Base-by-base conservation (phyloP, 257 asterid genomes). In the Plantago elongata region DNA sequence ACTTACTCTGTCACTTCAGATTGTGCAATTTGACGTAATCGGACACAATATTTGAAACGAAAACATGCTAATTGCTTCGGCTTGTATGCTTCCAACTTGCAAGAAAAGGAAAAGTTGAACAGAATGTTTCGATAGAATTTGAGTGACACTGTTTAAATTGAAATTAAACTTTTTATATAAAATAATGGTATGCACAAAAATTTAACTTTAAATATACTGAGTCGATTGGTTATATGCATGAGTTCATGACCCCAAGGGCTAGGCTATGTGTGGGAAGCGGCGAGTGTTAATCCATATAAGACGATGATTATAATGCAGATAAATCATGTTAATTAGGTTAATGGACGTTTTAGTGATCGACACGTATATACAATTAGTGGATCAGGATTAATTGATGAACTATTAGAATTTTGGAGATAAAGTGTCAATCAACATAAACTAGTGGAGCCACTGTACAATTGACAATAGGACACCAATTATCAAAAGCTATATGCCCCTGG, bases 361-460 rank as follows among this genome's bases (percentile, higher is more conserved):
- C 75, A 61, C 46, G 55, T 57, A 14, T 62, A 27, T 51, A 67
- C 34, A 22, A 62, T 63, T 72, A 72, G 71, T 66, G 74, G 74
- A 65, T 50, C 37, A 56, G 45, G 50, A 70, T 64, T 60, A n/a
- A 54, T 29, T 61, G 69, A 60, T 68, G 27, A 22, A 22, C 40
- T 34, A 34, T 59, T 63, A 12, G 45, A 48, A 18, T 38, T 45
- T 18, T 63, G 55, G 55, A 60, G 60, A 38, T 54, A 67, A 60
- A 69, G 55, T 58, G 67, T 11, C 13, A 68, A 74, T 22, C 30
- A 63, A 60, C 27, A 34, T 37, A 70, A 67, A 63, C 56, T 66
- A 73, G 80, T 81, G 80, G 84, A 65, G 63, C 67, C 68, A 68
- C 64, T 54, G 45, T 50, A 54, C 61, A 47, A 15, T 47, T 48